phyloP scores from a whole-genome alignment of 1,139 yeast genomes.

The Suhomyces atakaporum region DNA sequence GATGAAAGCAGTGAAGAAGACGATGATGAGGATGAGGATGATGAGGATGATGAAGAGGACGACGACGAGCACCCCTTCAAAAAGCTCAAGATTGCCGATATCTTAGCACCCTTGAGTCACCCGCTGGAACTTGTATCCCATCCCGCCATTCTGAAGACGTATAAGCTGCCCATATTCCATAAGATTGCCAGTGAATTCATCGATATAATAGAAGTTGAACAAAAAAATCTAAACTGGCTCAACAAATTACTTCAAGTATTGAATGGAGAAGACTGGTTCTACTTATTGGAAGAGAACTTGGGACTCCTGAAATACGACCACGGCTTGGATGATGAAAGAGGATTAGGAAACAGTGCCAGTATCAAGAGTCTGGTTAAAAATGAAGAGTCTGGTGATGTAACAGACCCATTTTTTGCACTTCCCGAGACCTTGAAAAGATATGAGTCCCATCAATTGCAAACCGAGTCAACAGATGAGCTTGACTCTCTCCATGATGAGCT shows the following conservation, averaged over 20 bases:
- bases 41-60: slow-evolving; percentile 25
- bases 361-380: slow-evolving; percentile 13
- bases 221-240: slow-evolving; percentile 67
- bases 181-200: slow-evolving; percentile 71
- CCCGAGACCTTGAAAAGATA: slow-evolving; percentile 39
- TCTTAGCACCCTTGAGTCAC: slow-evolving; percentile 75
- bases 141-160: slow-evolving; percentile 69
- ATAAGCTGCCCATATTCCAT: slow-evolving; percentile 49
- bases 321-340: slow-evolving; percentile 42
- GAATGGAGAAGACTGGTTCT: slow-evolving; percentile 82
- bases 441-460: slow-evolving; percentile 37
- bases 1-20: slow-evolving; percentile 13
- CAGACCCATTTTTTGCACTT: slow-evolving; percentile 43
- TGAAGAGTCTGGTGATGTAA: slow-evolving; percentile 24
- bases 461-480: slow-evolving; percentile 30
- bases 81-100: slow-evolving; percentile 46
- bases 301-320: slow-evolving; percentile 73
- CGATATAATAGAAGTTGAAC: slow-evolving; percentile 78
- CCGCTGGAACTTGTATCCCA: slow-evolving; percentile 80
- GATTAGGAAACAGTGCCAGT: slow-evolving; percentile 2
- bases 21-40: slow-evolving; percentile 26
- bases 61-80: slow-evolving; percentile 39
- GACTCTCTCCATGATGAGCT: slow-evolving; percentile 41
- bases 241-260: slow-evolving; percentile 73
- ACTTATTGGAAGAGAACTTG: slow-evolving; percentile 62